Conservation (phyloP, 768 basidiomycete genomes). For the Podaxis sp. region DNA sequence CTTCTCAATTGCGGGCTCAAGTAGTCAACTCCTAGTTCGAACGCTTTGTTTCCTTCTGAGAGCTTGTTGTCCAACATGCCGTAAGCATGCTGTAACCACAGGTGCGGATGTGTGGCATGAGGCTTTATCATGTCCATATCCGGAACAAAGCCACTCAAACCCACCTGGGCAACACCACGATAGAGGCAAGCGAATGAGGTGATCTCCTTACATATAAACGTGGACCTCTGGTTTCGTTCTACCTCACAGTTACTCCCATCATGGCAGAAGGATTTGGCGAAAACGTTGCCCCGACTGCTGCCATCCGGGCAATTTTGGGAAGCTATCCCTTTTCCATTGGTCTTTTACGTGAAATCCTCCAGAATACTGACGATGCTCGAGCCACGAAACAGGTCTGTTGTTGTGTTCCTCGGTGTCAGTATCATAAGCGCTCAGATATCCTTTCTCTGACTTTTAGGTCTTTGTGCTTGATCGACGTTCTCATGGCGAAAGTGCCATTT, state of each 20-base stretch:
- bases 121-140: conserved; percentile 1
- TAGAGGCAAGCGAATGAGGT: neutral
- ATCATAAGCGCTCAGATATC: neutral
- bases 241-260: neutral
- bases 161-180: neutral
- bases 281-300: conserved; percentile 17
- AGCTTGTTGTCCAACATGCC: too few relatives aligned
- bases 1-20: neutral
- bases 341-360: conserved; percentile 38
- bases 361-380: conserved; percentile 49
- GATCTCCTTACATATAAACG: neutral
- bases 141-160: neutral
- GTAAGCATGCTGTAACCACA: neutral
- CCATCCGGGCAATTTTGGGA: conserved; percentile 30
- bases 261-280: conserved; percentile 14
- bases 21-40: neutral
- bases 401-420: neutral
- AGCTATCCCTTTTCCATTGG: conserved; percentile 43
- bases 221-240: neutral
- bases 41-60: conserved; percentile 3
- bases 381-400: conserved; percentile 36
- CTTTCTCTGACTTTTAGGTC: conserved; percentile 20
- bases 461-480: conserved; percentile 38
- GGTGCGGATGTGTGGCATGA: neutral
- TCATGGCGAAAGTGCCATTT: conserved; percentile 21